Conservation (phyloP, 345 rosid genomes). For the Heritiera fomes region DNA sequence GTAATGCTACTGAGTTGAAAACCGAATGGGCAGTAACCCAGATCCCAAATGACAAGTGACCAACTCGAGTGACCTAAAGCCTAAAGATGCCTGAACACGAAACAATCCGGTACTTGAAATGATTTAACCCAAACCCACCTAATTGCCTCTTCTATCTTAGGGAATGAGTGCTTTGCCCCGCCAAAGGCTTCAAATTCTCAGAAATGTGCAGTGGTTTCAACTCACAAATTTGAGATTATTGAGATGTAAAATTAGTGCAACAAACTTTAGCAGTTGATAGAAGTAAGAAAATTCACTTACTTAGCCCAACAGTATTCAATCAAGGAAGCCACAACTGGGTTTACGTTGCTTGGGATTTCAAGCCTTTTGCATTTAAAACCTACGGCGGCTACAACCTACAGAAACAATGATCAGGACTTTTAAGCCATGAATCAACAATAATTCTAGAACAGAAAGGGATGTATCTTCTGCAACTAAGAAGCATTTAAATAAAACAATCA, state of each 20-base stretch:
- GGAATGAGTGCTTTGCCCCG: neutral
- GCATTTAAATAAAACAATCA: neutral
- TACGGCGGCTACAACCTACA: slow-evolving; percentile 56
- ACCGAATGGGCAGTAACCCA: neutral
- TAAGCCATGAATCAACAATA: neutral
- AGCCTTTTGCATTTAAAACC: slow-evolving; percentile 52
- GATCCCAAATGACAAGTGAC: neutral
- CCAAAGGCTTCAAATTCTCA: neutral
- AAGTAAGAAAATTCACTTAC: slow-evolving; percentile 31
- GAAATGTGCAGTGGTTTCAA: neutral
- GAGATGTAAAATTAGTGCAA: neutral
- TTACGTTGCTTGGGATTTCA: slow-evolving; percentile 47
- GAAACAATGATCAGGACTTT: slow-evolving; percentile 3
- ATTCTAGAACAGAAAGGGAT: neutral
- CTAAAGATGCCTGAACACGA: neutral
- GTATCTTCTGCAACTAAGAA: neutral
- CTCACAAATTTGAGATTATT: slow-evolving; percentile 6
- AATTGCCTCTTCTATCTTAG: neutral
- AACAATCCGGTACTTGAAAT: neutral
- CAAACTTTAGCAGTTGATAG: slow-evolving; percentile 8
- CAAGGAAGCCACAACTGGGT: slow-evolving; percentile 41
- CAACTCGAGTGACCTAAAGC: neutral
- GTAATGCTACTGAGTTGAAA: neutral
- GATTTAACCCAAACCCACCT: neutral
- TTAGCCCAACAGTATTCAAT: slow-evolving; percentile 51